Base-by-base conservation (phyloP, 768 basidiomycete species). In the Tulasnella sp. region DNA sequence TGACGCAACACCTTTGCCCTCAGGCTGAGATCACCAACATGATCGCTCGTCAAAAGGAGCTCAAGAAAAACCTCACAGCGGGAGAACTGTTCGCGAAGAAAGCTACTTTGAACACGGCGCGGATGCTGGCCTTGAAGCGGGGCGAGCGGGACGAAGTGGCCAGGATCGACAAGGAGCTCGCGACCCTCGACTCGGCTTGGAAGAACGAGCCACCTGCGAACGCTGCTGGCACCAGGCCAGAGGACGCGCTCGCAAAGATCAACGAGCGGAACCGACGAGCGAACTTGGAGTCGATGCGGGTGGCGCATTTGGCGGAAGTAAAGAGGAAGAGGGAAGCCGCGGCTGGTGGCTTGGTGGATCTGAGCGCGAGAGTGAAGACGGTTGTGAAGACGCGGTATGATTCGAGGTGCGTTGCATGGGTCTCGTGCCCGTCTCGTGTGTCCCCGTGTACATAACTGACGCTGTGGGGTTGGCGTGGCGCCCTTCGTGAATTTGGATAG, bases 221-320 rank as follows among this genome's bases (percentile, higher is more conserved):
- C 1, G 77, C 79, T 5, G 75, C 72, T 17, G 69, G 73, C 8
- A 73, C 77, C 3, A 39, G 65, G 29, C 62, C 36, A 40, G 42
- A 73, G 64, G 39, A 63, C 11, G 80, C 86, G 77, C 83, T 96
- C 32, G 87, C 91, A 17, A 87, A 82, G 77, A 88, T 98, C 69
- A 98, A 96, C 78, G 93, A 95, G 81, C 87, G 94, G 71, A 98
- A 98, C 79, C 86, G 91, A 71, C 89, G 86, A 78, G 89, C 90
- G 36, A 96, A 96, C 72, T 75, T 87, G 75, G 96, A 95, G 77
- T 86, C 87, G 3, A 86, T 94, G 68, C 84, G 91, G 73, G 87
- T 86, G 75, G 90, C 91, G 0, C 94, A 96, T 79, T 79, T 88
- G 39, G 81, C 82, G 39, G 88, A 89, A 76, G 70, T 66, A 52